Conservation (phyloP, 2,329 filamentous ascomycete genomes). For the Cladophialophora yegresii region DNA sequence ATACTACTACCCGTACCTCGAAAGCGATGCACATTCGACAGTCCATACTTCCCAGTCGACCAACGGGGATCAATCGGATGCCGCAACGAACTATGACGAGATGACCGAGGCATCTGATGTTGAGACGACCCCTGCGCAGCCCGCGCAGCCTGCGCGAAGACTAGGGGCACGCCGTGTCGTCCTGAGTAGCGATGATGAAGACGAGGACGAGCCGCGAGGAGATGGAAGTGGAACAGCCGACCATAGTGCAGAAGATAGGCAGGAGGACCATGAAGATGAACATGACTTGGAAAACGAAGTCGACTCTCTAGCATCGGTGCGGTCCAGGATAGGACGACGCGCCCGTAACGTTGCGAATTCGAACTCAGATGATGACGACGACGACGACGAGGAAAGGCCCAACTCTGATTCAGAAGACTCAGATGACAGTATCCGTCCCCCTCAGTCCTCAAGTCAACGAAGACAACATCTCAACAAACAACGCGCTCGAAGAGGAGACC, state of each 20-base stretch:
- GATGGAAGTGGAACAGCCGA: background rate
- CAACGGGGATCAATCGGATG: conserved; percentile 5
- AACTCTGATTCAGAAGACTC: conserved; percentile 29
- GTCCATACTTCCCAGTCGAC: background rate
- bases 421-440: conserved; percentile 25
- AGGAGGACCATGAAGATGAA: conserved; percentile 14
- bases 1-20: background rate
- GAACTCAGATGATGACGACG: conserved; percentile 6
- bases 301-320: background rate
- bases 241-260: conserved; percentile 7
- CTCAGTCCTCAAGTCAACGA: conserved; percentile 27
- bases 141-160: background rate
- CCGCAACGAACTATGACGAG: conserved; percentile 28
- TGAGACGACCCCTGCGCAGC: conserved; percentile 1
- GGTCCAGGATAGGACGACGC: background rate
- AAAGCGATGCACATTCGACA: background rate
- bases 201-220: conserved; percentile 14
- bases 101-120: conserved; percentile 18
- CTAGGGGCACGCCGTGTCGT: conserved; percentile 15
- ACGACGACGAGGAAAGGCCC: too few relatives aligned
- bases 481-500: conserved; percentile 24
- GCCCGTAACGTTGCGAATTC: background rate
- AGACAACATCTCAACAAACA: conserved; percentile 26
- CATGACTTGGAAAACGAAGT: conserved; percentile 15
- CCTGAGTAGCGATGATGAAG: conserved; percentile 33